These are phyloP conservation scores for Ochromonas danica DNA, from an alignment of 108 stramenopile species.

Conservation along the genomic window DNA sequence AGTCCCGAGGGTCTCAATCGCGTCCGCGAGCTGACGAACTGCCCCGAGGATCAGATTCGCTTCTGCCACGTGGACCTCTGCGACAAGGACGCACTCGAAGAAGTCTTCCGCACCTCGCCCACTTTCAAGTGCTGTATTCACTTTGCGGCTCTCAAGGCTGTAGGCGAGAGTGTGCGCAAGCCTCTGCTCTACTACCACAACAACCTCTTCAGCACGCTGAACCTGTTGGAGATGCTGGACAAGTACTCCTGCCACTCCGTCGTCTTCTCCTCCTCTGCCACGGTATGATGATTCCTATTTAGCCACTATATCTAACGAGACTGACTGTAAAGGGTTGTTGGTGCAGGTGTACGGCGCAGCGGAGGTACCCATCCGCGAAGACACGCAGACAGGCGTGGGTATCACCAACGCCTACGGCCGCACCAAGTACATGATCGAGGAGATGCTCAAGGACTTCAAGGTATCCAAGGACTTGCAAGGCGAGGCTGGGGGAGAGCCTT, in stretches of 20 bases:
- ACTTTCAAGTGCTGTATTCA: constrained; percentile 85
- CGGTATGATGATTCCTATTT: constrained; percentile 67
- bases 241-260: constrained; percentile 78
- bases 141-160: constrained; percentile 97
- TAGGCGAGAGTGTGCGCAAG: constrained; percentile 82
- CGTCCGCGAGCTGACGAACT: constrained; percentile 66
- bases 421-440: constrained; percentile 98
- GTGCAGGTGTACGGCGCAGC: constrained; percentile 74
- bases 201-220: constrained; percentile 88
- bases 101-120: constrained; percentile 74
- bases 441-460: constrained; percentile 67
- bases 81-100: constrained; percentile 60
- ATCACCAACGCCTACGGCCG: constrained; percentile 97
- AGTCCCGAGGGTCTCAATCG: constrained; percentile 76
- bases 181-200: constrained; percentile 91
- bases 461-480: not conserved
- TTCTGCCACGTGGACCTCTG: constrained; percentile 77
- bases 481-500: constrained; percentile 54
- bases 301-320: not conserved
- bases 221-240: constrained; percentile 77
- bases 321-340: not conserved
- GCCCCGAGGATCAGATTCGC: constrained; percentile 56
- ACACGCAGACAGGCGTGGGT: constrained; percentile 73
- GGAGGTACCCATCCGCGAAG: constrained; percentile 83
- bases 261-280: constrained; percentile 92